These are phyloP conservation scores for Tolypocladium amazonense DNA, from an alignment of 2,329 filamentous ascomycete genomes.

Conservation along the genomic window DNA sequence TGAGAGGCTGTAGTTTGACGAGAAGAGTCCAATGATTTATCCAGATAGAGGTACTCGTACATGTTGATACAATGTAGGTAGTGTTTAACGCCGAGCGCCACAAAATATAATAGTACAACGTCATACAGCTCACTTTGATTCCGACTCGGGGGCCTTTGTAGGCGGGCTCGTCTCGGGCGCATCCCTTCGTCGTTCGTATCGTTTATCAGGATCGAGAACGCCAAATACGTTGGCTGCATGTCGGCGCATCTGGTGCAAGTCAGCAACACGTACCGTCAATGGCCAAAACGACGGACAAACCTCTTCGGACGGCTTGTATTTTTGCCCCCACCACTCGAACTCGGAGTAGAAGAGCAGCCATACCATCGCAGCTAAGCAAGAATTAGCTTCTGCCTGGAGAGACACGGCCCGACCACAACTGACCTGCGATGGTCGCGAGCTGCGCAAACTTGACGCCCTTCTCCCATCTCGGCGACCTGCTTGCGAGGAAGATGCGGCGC, in stretches of 20 bases:
- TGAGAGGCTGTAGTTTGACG: constrained; percentile 1
- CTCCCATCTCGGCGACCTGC: constrained; percentile 51
- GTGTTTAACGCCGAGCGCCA: constrained; percentile 19
- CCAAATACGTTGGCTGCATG: constrained; percentile 29
- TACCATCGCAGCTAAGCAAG: constrained; percentile 22
- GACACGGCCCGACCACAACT: constrained; percentile 12
- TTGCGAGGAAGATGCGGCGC: constrained; percentile 52
- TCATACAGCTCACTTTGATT: constrained; percentile 14
- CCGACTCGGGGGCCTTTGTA: constrained; percentile 14
- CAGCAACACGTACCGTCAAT: background rate
- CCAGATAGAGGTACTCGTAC: constrained; percentile 11
- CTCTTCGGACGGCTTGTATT: constrained; percentile 32
- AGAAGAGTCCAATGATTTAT: constrained; percentile 8
- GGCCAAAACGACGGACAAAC: constrained; percentile 10
- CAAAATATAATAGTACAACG: constrained; percentile 8
- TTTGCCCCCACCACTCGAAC: constrained; percentile 31
- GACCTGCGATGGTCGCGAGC: constrained; percentile 46
- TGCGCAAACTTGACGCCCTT: constrained; percentile 57
- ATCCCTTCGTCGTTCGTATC: constrained; percentile 29
- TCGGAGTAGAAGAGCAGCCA: constrained; percentile 31
- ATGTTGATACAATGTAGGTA: constrained; percentile 10
- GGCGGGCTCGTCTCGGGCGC: constrained; percentile 20
- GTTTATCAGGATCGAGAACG: constrained; percentile 27
- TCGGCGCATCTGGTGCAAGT: constrained; percentile 19
- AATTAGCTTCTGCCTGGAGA: background rate